Base-by-base conservation (phyloP, 1,139 yeast species). In the Taphrina communis region DNA sequence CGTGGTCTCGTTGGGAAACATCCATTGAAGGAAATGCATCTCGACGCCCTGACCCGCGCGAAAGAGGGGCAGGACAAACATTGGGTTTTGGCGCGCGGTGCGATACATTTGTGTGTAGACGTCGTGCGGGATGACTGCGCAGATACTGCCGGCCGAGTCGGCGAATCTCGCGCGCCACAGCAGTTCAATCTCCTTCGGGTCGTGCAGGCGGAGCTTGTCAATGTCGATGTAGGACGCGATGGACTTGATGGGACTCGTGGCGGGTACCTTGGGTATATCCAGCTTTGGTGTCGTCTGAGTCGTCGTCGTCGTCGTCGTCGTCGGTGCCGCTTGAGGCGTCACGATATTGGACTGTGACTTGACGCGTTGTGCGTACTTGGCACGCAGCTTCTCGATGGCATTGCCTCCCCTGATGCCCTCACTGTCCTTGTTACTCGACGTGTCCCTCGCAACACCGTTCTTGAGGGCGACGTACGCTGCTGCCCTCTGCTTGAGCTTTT, bases 11-110 rank as follows among this genome's bases (percentile, higher is more conserved):
- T 96, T 97, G 1, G 89, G 94, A 78, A 92, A 90, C 21, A 87
- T 83, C 99, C 99, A 95, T 79, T 95, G 99, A 21, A 92, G 86
- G 77, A 89, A 92, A 77, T 94, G 97, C 81, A 94, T 84, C 78
- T 94, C 99, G 74, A 88, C 72, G 78, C 91, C 81, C 55, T 82
- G 84, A 57, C 81, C 75, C 66, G 76, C 77, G 51, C 78, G 82
- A 3, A 86, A 82, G 55, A 82, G 74, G 3, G 83, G 83, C 56
- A 81, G 75, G 61, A 81, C 78, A 72, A 81, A 81, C 61, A 86
- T 83, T 17, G 97, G 97, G 76, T 88, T 86, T 73, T 82, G 83
- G 75, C 88, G 86, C 0, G 97, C 97, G 72, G 85, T 85, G 81
- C 75, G 84, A 84, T 77, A 94, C 82, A 62, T 81, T 82, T 31